Percentiles rank a stretch among this genome's conserved stretches.
phyloP scores from a whole-genome alignment of 768 basidiomycete genomes.

The Lactarius tabidus region DNA sequence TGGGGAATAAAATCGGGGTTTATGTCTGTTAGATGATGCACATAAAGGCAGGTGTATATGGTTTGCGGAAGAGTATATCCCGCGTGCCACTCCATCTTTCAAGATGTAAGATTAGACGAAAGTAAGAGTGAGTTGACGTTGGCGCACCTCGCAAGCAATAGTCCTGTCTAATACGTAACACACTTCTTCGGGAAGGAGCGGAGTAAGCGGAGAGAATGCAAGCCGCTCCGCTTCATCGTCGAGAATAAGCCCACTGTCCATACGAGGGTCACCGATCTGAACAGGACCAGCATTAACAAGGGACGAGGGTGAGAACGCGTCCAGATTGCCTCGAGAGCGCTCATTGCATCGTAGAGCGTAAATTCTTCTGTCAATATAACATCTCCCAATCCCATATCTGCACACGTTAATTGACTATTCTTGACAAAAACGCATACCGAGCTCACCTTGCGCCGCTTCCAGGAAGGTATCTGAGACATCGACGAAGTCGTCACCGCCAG shows the following conservation, averaged over 20 bases:
- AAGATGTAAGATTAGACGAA: conserved; percentile 22
- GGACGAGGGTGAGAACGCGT: conserved; percentile 22
- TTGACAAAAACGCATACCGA: neutral
- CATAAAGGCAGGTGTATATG: conserved; percentile 72
- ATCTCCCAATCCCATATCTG: conserved; percentile 61
- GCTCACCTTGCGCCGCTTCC: conserved; percentile 57
- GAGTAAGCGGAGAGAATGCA: conserved; percentile 58
- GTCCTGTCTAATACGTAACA: conserved; percentile 85
- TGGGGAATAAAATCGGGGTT: conserved; percentile 48
- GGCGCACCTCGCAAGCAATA: conserved; percentile 70
- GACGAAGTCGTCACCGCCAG: conserved; percentile 57
- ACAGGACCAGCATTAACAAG: conserved; percentile 20
- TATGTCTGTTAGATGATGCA: conserved; percentile 59
- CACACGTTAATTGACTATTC: neutral
- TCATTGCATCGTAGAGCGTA: conserved; percentile 87
- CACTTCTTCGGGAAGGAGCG: conserved; percentile 70
- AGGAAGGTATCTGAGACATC: conserved; percentile 61
- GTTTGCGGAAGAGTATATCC: conserved; percentile 86
- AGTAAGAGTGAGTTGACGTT: neutral
- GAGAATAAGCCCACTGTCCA: conserved; percentile 71
- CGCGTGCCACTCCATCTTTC: conserved; percentile 82
- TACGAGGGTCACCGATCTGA: conserved; percentile 85
- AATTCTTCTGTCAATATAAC: conserved; percentile 67
- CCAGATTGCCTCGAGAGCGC: conserved; percentile 71
- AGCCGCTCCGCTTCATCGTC: conserved; percentile 39